Conservation (phyloP, 768 basidiomycete species). For the Pulveroboletus sp. region DNA sequence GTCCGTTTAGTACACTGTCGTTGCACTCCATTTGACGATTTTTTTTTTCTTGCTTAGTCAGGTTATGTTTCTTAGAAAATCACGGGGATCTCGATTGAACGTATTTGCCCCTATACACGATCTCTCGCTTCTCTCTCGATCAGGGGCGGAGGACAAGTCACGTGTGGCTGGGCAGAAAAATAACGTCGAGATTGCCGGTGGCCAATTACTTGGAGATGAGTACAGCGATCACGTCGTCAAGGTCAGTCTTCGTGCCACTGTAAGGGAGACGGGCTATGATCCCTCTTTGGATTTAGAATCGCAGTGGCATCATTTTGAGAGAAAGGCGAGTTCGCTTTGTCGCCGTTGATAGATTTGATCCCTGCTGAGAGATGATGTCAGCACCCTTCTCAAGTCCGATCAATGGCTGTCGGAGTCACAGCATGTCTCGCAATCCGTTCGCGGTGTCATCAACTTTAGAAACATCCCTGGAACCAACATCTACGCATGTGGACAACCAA, state of each 20-base stretch:
- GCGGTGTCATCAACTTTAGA: conserved; percentile 95
- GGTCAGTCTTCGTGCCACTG: conserved; percentile 37
- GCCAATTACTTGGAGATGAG: conserved; percentile 88
- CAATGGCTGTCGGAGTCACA: conserved; percentile 79
- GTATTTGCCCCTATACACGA: conserved; percentile 93
- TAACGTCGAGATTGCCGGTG: conserved; percentile 70
- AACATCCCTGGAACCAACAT: conserved; percentile 75
- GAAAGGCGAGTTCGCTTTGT: conserved; percentile 54
- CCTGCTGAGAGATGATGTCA: conserved; percentile 23
- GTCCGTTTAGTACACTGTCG: conserved; percentile 23
- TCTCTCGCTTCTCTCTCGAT: conserved; percentile 73
- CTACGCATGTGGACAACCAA: conserved; percentile 93
- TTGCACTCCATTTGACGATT: neutral
- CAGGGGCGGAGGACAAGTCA: conserved; percentile 51
- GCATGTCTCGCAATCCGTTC: conserved; percentile 60
- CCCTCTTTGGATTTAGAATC: conserved; percentile 50
- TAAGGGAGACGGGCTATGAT: neutral
- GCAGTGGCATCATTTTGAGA: conserved; percentile 89
- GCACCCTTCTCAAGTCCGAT: conserved; percentile 88
- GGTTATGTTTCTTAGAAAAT: conserved; percentile 79
- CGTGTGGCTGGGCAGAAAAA: conserved; percentile 67
- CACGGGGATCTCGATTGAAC: conserved; percentile 72
- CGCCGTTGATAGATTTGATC: neutral
- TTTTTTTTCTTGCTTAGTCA: conserved; percentile 47
- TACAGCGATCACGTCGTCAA: conserved; percentile 93